phyloP scores from a whole-genome alignment of 148 eudicot genomes.

The Rhododendron griersonianum region DNA sequence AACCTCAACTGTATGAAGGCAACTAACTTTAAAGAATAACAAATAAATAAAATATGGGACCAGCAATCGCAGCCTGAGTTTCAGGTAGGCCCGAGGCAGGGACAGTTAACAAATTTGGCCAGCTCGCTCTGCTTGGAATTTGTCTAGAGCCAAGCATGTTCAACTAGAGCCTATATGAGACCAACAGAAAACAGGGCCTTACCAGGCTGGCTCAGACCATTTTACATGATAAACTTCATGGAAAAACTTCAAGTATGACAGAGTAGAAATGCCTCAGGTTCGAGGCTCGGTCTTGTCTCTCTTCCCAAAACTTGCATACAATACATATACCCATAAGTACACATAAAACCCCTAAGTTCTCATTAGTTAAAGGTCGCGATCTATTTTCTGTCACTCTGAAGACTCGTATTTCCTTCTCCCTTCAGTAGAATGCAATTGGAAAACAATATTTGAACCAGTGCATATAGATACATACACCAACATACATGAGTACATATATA shows the following conservation, averaged over 20 bases:
- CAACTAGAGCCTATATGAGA: neutral
- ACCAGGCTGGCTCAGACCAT: neutral
- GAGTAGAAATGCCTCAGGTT: neutral
- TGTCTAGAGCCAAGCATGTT: neutral
- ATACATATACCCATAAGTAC: no score
- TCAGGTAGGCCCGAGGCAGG: neutral
- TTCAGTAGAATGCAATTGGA: neutral
- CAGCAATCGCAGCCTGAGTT: neutral
- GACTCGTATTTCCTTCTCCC: neutral
- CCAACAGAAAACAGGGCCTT: neutral
- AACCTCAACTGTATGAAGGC: neutral
- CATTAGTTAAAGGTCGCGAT: no score
- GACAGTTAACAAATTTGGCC: neutral
- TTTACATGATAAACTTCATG: no score
- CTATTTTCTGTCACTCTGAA: no score
- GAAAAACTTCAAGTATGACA: neutral
- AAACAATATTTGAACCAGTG: neutral
- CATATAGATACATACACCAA: neutral
- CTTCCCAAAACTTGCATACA: neutral
- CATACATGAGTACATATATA: neutral
- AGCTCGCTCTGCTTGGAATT: neutral
- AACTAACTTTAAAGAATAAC: neutral
- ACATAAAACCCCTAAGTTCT: neutral
- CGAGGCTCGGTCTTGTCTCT: neutral
- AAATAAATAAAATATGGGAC: neutral